Evolutionary conservation across 2,329 filamentous ascomycete species (phyloP), one percentile per base, ranked within the genome.

Genomic region (Ascomycota sp.): DNA sequence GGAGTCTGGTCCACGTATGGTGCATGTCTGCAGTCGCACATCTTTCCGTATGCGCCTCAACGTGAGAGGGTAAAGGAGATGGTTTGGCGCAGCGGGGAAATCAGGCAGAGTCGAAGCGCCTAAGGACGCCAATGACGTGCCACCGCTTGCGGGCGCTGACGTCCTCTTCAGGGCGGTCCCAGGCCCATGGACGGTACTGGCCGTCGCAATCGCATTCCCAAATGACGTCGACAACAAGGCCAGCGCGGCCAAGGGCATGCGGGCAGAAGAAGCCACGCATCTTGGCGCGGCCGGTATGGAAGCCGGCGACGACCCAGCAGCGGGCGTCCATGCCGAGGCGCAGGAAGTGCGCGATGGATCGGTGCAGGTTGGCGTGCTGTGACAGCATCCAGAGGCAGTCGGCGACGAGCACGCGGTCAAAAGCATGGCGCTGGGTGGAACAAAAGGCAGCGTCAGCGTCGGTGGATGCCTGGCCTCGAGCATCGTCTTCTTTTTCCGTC

Each of bases 361-460:
- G 48, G 28, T 62, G 61, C 19, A 82, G 58, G 46, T 72, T 75
- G n/a, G 50, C 59, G 48, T 82, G 77, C 54, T 81, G 65, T 55
- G 63, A 64, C 2, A 69, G 65, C 71, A 81, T 79, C 75, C 76
- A 82, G 33, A 78, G 60, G 42, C 75, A 80, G 50, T 82, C 75
- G 36, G 73, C 71, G 0, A 69, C 70, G n/a, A 80, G 50, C 25
- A 82, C 56, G 33, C 71, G 63, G 27, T 68, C 68, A 43, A 72
- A 79, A 2, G 43, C 44, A 34, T 49, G 49, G 24, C 39, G 39
- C 34, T 41, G 31, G 26, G 39, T 27, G 31, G 38, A 19, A 33
- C 41, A 40, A 22, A 52, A 43, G 7, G 57, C 19, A 17, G 45
- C 40, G 10, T 48, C 29, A n/a, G n/a, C n/a, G n/a, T n/a, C n/a